Conservation (phyloP, 108 stramenopile species). For the Chaetoceros muelleri region DNA sequence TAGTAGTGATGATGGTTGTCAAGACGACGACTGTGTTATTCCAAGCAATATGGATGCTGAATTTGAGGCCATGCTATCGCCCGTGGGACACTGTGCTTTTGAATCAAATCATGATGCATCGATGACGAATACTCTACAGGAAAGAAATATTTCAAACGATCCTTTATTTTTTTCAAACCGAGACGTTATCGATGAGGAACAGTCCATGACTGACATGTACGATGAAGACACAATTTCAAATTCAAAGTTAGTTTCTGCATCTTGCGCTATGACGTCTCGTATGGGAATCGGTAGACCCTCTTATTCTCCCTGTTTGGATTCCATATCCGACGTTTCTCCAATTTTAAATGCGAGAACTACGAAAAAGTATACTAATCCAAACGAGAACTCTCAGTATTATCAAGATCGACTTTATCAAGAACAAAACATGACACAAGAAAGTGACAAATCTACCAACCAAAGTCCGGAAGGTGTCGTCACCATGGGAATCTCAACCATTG, state of each 20-base stretch:
- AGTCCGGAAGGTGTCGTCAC: not conserved
- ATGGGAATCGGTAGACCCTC: not conserved
- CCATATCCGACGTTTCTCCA: not conserved
- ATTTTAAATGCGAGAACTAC: not conserved
- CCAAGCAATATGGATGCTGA: not conserved
- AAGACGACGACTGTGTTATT: not conserved
- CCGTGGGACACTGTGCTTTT: too few species aligned
- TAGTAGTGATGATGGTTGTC: not conserved
- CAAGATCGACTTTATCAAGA: not conserved
- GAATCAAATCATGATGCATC: not conserved
- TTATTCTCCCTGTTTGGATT: not conserved
- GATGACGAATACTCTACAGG: not conserved
- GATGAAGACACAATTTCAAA: too few species aligned
- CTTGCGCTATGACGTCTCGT: not conserved
- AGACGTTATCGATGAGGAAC: not conserved
- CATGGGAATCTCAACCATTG: not conserved
- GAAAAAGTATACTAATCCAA: not conserved
- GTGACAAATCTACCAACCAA: not conserved
- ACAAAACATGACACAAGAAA: too few species aligned
- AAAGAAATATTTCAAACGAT: not conserved
- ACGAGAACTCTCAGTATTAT: not conserved
- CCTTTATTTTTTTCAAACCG: too few species aligned
- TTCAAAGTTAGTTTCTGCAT: not conserved
- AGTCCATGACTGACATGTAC: not conserved
- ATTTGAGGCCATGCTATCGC: not conserved